Conservation (phyloP, 257 asterid genomes). For the Solanum paucissectum region DNA sequence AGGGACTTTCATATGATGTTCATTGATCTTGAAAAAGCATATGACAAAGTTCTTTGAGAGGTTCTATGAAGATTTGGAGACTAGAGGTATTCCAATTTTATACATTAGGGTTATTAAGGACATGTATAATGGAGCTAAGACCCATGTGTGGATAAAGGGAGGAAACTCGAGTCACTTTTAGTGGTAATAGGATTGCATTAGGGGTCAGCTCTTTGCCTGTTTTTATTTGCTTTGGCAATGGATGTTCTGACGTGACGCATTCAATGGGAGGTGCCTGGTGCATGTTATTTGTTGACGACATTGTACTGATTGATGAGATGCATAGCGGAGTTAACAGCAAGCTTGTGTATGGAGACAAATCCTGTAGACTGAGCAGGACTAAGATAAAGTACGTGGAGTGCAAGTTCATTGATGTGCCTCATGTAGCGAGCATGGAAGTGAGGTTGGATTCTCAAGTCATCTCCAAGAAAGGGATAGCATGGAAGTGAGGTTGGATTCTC, state of each 20-base stretch:
- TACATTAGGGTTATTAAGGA: background rate
- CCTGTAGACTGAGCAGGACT: background rate
- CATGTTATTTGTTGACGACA: background rate
- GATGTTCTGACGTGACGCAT: background rate
- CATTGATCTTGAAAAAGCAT: background rate
- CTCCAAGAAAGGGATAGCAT: too few species aligned
- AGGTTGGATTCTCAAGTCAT: background rate
- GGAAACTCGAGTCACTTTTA: background rate
- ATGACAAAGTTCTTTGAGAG: background rate
- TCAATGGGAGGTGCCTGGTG: background rate
- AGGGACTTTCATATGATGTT: background rate
- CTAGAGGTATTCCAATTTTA: background rate
- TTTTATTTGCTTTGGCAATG: background rate
- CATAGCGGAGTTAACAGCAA: background rate
- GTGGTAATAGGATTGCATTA: background rate
- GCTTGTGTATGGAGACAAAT: background rate
- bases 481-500: too few species aligned
- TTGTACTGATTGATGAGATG: background rate
- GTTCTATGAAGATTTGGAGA: background rate
- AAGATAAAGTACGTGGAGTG: background rate
- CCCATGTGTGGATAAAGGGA: background rate
- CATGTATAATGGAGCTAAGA: background rate
- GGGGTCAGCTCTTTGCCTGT: background rate
- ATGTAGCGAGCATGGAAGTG: background rate
- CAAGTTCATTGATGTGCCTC: background rate